Evolutionary conservation across 768 basidiomycete genomes (phyloP).

Genomic region (Boletus insuetus): DNA sequence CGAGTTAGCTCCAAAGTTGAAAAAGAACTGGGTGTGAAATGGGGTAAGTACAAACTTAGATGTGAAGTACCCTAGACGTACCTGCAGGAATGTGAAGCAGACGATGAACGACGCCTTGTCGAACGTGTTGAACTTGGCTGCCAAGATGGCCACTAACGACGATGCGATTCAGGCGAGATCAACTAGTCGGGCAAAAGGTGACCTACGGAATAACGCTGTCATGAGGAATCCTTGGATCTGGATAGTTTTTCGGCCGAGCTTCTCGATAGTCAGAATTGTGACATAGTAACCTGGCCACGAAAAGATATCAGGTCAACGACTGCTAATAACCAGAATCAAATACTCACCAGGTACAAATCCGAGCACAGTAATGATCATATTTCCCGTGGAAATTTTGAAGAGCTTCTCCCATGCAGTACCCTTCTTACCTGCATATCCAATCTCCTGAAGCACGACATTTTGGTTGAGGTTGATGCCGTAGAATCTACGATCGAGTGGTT

Average conservation of each 20-base stretch:
- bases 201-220: conserved; percentile 63
- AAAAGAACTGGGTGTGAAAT: conserved; percentile 55
- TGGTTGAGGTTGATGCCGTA: conserved; percentile 78
- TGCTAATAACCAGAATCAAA: background rate
- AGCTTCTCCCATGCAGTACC: conserved; percentile 63
- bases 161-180: background rate
- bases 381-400: conserved; percentile 65
- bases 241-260: conserved; percentile 70
- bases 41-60: background rate
- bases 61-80: conserved; percentile 13
- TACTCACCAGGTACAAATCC: conserved; percentile 72
- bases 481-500: conserved; percentile 41
- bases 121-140: conserved; percentile 58
- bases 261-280: conserved; percentile 66
- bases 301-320: background rate
- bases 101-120: conserved; percentile 63
- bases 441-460: conserved; percentile 71
- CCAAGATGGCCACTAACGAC: conserved; percentile 59
- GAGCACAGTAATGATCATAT: conserved; percentile 68
- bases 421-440: conserved; percentile 59
- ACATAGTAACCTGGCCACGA: conserved; percentile 58
- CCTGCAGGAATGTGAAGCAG: conserved; percentile 67
- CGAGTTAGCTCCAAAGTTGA: conserved; percentile 79
- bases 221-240: conserved; percentile 74
- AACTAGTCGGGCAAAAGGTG: background rate